Percentiles rank a stretch among this genome's conserved stretches.
phyloP scores from a whole-genome alignment of 305 asterid genomes.

The Withania somnifera region DNA sequence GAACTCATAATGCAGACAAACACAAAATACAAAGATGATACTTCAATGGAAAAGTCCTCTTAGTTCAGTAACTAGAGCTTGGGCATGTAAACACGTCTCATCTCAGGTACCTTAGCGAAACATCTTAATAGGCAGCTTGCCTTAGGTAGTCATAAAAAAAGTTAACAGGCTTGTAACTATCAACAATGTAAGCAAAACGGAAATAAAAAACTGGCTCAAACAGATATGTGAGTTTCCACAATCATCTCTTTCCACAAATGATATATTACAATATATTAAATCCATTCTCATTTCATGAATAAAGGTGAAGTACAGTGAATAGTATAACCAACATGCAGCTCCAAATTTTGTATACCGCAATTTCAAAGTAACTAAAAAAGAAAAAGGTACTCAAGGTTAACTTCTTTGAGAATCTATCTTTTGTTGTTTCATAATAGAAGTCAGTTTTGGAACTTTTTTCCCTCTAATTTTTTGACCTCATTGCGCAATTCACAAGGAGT shows the following conservation, averaged over 20 bases:
- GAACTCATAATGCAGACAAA: neutral
- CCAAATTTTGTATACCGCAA: neutral
- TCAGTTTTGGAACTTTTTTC: slow-evolving; percentile 56
- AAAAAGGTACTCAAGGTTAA: slow-evolving; percentile 30
- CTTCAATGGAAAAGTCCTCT: neutral
- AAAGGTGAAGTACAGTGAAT: neutral
- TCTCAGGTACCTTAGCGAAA: neutral
- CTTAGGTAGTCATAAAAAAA: neutral
- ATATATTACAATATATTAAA: neutral
- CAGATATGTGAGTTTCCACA: neutral
- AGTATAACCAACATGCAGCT: neutral
- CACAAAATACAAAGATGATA: neutral
- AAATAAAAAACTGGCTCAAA: neutral
- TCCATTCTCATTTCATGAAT: neutral
- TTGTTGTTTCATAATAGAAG: slow-evolving; percentile 54
- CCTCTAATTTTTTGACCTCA: slow-evolving; percentile 69
- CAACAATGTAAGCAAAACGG: neutral
- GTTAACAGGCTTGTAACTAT: neutral
- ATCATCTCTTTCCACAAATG: neutral
- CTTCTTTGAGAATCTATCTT: slow-evolving; percentile 42
- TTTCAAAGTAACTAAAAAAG: neutral
- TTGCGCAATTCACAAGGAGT: slow-evolving; percentile 38
- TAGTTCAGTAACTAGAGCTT: neutral
- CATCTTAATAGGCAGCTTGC: neutral
- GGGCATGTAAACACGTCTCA: neutral